Conservation (phyloP, 495 filamentous ascomycete species). For the Podospora bellae-mahoneyi region DNA sequence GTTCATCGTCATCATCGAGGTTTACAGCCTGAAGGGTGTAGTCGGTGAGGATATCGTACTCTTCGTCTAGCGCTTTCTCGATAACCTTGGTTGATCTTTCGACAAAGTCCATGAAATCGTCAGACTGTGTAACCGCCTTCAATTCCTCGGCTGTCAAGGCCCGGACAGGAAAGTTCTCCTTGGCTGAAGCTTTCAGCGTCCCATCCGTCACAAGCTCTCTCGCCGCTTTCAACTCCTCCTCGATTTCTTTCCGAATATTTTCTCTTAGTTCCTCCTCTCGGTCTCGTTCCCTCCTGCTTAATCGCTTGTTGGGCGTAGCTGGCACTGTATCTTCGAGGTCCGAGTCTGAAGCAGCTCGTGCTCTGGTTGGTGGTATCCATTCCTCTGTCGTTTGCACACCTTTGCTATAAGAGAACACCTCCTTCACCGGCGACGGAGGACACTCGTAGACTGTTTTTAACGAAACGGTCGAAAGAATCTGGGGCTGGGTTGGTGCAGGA, state of each 20-base stretch:
- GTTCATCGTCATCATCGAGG: constrained; percentile 80
- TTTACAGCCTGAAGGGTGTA: constrained; percentile 77
- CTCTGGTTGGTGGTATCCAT: constrained; percentile 53
- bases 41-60: constrained; percentile 91
- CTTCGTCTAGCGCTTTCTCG: constrained; percentile 87
- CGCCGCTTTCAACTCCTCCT: constrained; percentile 77
- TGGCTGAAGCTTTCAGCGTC: constrained; percentile 40
- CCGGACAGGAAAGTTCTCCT: constrained; percentile 71
- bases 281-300: constrained; percentile 72
- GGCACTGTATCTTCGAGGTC: constrained; percentile 52
- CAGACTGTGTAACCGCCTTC: constrained; percentile 82
- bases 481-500: constrained; percentile 29
- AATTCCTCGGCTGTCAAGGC: constrained; percentile 81
- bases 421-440: constrained; percentile 66
- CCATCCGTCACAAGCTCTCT: constrained; percentile 56
- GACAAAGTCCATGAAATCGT: constrained; percentile 93
- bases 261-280: constrained; percentile 85
- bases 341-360: constrained; percentile 51
- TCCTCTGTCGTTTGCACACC: constrained; percentile 78
- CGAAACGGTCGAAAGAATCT: constrained; percentile 59
- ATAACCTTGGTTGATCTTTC: constrained; percentile 95
- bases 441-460: constrained; percentile 72
- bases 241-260: constrained; percentile 82
- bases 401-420: constrained; percentile 92
- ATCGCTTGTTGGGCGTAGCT: constrained; percentile 57